Base-by-base conservation (phyloP, 345 rosid species). In the Kernera saxatilis region DNA sequence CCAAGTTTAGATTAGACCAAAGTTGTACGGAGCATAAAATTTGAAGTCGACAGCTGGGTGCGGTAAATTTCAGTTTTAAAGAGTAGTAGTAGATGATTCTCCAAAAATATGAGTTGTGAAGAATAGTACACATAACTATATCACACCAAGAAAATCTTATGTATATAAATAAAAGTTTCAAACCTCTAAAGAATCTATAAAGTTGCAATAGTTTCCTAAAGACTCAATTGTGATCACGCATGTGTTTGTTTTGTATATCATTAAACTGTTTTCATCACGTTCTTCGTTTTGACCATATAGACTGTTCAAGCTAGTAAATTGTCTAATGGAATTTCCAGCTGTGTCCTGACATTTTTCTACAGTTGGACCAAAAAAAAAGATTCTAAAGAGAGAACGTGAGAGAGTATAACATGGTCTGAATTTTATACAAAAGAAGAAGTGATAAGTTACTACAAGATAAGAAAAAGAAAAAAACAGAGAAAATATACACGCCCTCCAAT, bases 401-500 rank as follows among this genome's bases (percentile, higher is more conserved):
- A 59, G 61, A 3, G 30, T 44, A 25, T 41, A 74, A 67, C 73
- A 50, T 59, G 49, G 68, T 68, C 74, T 51, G 51, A 44, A 26
- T 68, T 68, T 74, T 75, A 68, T 75, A 74, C 78, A 74, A 51
- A 72, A 39, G 36, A 73, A 33, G 53, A 59, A 40, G 49, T 32
- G 11, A 60, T 4, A 14, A 35, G 73, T 67, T 50, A 6, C 66
- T 26, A 41, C 54, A 21, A 33, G 14, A 23, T 3, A 59, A 37
- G 14, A 23, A 5, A 59, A 37, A 33, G 18, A 56, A 23, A 11
- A 2, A 10, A 46, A 60, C 14, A 60, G 46, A 30, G 19, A 57
- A 39, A 67, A 66, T 51, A 41, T 67, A 75, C 70, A 68, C n/a
- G 52, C 57, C 51, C 70, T 53, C 70, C 53, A 68, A 68, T 52